phyloP scores from a whole-genome alignment of 441 rosid species.

The Jatropha podagrica region DNA sequence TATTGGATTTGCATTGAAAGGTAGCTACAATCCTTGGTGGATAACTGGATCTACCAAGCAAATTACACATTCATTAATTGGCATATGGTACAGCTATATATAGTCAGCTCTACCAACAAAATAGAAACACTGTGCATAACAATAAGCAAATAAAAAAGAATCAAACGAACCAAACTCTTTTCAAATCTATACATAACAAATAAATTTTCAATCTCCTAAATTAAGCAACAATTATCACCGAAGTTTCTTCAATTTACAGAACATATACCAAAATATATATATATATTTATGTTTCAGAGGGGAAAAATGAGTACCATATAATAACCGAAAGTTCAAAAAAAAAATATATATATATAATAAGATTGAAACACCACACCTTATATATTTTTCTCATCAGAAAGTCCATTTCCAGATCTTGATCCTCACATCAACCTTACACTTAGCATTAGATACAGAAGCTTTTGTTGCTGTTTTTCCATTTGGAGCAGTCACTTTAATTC shows the following conservation, averaged over 20 bases:
- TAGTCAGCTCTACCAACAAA: not conserved
- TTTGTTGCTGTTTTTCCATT: constrained; percentile 50
- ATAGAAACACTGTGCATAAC: not conserved
- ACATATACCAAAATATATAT: not conserved
- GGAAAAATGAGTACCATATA: not conserved
- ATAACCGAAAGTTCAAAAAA: not conserved
- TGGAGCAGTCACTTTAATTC: constrained; percentile 54
- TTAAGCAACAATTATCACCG: constrained; percentile 9
- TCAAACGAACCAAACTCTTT: not conserved
- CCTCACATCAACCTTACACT: constrained; percentile 74
- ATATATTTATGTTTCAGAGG: not conserved
- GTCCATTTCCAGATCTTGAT: constrained; percentile 88
- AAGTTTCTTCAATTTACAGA: constrained; percentile 27
- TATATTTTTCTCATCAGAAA: constrained; percentile 26
- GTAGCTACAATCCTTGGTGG: not conserved
- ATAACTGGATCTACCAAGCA: not conserved
- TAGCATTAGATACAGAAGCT: constrained; percentile 51
- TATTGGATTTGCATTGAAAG: not conserved
- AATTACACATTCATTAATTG: not conserved
- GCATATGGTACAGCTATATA: not conserved
- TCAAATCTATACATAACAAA: not conserved
- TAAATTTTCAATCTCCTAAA: not conserved
- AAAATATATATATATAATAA: constrained; percentile 13
- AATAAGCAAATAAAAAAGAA: not conserved
- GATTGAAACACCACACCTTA: constrained; percentile 24